Evolutionary conservation across 2,329 filamentous ascomycete species (phyloP).

Genomic region (Fusarium stilboides): DNA sequence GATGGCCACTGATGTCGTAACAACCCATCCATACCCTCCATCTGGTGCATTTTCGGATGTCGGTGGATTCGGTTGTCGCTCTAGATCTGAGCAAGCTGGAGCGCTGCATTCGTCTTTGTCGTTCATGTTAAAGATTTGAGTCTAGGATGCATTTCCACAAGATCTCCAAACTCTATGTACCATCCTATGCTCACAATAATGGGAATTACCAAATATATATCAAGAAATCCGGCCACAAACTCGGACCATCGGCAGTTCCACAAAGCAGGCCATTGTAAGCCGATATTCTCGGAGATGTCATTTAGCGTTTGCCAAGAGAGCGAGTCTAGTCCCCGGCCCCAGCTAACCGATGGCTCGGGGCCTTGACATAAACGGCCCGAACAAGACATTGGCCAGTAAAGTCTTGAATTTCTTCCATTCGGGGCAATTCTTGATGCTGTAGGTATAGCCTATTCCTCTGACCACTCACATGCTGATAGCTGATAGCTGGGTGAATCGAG

Average conservation of each 20-base stretch:
- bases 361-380: neutral
- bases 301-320: neutral
- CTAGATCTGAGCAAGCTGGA: neutral
- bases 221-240: neutral
- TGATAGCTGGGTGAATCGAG: too few species aligned
- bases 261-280: neutral
- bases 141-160: neutral
- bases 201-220: neutral
- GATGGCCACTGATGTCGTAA: conserved; percentile 51
- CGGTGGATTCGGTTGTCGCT: neutral
- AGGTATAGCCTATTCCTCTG: too few species aligned
- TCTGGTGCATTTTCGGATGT: conserved; percentile 46
- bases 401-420: too few species aligned
- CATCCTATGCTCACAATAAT: too few species aligned
- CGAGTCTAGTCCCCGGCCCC: neutral
- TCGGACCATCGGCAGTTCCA: conserved; percentile 5
- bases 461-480: too few species aligned
- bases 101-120: neutral
- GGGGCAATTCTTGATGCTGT: too few species aligned
- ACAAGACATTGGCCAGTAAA: too few species aligned
- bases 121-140: neutral
- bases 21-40: conserved; percentile 67
- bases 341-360: neutral
- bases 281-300: neutral
- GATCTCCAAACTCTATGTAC: neutral